Evolutionary conservation across 208 protist genomes (phyloP).

Genomic region (Acanthamoeba triangularis): DNA sequence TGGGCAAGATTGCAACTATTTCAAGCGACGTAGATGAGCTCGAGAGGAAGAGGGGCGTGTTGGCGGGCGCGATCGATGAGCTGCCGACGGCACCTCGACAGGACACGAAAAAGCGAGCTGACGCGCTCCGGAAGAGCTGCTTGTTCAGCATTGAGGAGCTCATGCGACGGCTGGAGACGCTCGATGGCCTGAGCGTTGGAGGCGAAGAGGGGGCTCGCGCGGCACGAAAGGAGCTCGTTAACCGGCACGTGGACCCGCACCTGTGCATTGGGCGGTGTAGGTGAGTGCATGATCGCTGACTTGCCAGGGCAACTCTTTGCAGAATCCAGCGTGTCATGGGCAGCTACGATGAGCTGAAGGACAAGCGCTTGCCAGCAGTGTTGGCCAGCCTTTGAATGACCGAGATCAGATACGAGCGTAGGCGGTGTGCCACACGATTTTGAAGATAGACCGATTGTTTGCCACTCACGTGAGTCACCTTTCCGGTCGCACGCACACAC

Average conservation of each 20-base stretch:
- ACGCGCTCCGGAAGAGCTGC: conserved; percentile 21
- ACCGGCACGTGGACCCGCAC: background rate
- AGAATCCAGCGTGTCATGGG: conserved; percentile 35
- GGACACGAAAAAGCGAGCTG: background rate
- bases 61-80: background rate
- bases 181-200: conserved; percentile 41
- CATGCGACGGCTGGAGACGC: conserved; percentile 17
- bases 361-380: conserved; percentile 4
- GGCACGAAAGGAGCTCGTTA: conserved; percentile 60
- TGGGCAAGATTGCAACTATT: conserved; percentile 9
- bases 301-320: background rate
- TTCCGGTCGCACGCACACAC: no score
- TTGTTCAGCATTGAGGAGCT: conserved; percentile 33
- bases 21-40: conserved; percentile 18
- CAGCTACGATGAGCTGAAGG: conserved; percentile 52
- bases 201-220: background rate
- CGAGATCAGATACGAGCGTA: no score
- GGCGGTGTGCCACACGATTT: no score
- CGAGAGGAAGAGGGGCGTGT: background rate
- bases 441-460: no score
- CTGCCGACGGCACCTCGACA: background rate
- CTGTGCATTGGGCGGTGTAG: no score
- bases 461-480: no score
- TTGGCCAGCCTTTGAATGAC: background rate
- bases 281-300: no score